phyloP scores from a whole-genome alignment of 2,329 filamentous ascomycete genomes.

The Colletotrichum lini region DNA sequence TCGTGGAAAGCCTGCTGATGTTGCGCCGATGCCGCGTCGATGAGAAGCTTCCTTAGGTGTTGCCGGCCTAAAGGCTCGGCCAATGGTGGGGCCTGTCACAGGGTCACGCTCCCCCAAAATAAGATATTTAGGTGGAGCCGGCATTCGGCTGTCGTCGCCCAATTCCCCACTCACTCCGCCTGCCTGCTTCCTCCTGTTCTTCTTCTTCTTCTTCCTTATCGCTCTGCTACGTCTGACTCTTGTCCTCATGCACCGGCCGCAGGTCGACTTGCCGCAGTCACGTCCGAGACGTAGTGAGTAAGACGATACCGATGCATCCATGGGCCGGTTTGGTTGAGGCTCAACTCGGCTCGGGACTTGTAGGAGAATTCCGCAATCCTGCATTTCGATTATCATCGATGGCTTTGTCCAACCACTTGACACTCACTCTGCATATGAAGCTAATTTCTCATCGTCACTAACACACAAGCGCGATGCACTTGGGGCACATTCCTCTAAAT shows the following conservation, averaged over 20 bases:
- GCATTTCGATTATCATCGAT: background rate
- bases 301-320: background rate
- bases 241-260: background rate
- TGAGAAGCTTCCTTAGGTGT: constrained; percentile 8
- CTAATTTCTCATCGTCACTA: background rate
- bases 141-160: background rate
- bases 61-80: background rate
- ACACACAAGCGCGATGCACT: background rate
- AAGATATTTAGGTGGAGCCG: background rate
- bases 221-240: background rate
- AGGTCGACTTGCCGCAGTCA: background rate
- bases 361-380: constrained; percentile 10
- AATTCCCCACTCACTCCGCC: background rate
- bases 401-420: background rate
- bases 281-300: background rate
- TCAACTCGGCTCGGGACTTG: constrained; percentile 5
- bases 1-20: constrained; percentile 27
- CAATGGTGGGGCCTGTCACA: constrained; percentile 10
- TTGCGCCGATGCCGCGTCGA: constrained; percentile 1
- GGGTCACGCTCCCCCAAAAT: constrained; percentile 8
- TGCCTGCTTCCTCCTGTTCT: background rate
- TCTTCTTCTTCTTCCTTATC: background rate
- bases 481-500: background rate
- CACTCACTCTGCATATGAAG: background rate
- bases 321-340: constrained; percentile 15